Conservation (phyloP, 257 asterid species). For the Cruciata laevipes region DNA sequence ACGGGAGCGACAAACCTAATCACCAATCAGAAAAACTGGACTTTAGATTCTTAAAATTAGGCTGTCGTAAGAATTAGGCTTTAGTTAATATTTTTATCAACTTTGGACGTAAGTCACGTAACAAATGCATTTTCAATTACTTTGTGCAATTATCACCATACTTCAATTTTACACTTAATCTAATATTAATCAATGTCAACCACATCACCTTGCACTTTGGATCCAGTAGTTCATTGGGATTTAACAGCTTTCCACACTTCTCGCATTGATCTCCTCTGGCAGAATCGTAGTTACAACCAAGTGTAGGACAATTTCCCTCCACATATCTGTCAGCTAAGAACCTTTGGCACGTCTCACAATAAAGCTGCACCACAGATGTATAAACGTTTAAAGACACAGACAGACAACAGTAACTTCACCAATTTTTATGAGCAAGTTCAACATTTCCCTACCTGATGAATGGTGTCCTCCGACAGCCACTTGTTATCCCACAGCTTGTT, state of each 20-base stretch:
- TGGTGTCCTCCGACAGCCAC: slow-evolving; percentile 72
- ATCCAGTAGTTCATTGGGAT: slow-evolving; percentile 77
- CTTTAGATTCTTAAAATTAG: slow-evolving; percentile 3
- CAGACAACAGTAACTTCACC: slow-evolving; percentile 5
- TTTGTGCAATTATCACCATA: background rate
- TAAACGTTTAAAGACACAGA: background rate
- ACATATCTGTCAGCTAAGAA: slow-evolving; percentile 88
- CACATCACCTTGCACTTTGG: slow-evolving; percentile 81
- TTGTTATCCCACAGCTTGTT: slow-evolving; percentile 58
- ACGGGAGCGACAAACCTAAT: slow-evolving; percentile 56
- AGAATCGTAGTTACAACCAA: slow-evolving; percentile 72
- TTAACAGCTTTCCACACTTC: slow-evolving; percentile 73
- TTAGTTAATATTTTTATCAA: background rate
- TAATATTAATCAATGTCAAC: background rate
- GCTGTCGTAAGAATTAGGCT: background rate
- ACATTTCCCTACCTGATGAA: slow-evolving; percentile 60
- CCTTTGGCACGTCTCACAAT: slow-evolving; percentile 60
- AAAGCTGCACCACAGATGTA: slow-evolving; percentile 43
- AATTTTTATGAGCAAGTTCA: background rate
- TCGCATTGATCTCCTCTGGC: slow-evolving; percentile 98
- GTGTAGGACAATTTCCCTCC: slow-evolving; percentile 82
- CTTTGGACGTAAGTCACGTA: background rate
- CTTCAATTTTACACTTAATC: background rate
- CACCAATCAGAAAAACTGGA: slow-evolving; percentile 11
- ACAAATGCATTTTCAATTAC: background rate